Evolutionary conservation across 371 early-diverging fungal species (phyloP).

Genomic region (Zancudomyces culisetae): DNA sequence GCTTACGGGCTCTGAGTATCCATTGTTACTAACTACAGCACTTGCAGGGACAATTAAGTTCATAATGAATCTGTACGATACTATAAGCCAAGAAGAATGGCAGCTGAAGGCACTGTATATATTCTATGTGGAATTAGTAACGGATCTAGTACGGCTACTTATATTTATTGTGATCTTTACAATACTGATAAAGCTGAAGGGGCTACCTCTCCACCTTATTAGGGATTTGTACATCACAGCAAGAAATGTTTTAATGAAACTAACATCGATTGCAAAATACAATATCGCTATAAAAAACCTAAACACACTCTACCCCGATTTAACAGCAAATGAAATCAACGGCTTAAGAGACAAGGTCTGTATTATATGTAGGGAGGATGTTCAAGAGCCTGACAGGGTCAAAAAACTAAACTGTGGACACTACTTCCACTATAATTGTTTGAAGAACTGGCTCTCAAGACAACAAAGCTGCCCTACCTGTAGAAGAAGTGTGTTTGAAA

Average conservation of each 20-base stretch:
- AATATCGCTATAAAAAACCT: slow-evolving; percentile 84
- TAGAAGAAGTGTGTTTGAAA: slow-evolving; percentile 24
- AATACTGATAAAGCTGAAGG: slow-evolving; percentile 57
- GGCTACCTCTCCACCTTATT: slow-evolving; percentile 81
- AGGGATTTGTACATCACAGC: slow-evolving; percentile 88
- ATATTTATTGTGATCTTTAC: slow-evolving; percentile 73
- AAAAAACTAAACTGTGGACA: slow-evolving; percentile 61
- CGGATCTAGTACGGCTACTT: slow-evolving; percentile 72
- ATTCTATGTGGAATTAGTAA: slow-evolving; percentile 41
- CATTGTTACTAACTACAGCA: slow-evolving; percentile 55
- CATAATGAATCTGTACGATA: slow-evolving; percentile 62
- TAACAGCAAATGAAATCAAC: slow-evolving; percentile 59
- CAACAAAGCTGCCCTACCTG: slow-evolving; percentile 99
- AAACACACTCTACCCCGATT: slow-evolving; percentile 82
- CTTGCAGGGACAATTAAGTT: slow-evolving; percentile 61
- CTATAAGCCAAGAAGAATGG: slow-evolving; percentile 69
- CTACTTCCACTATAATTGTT: slow-evolving; percentile 92
- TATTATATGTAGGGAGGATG: slow-evolving; percentile 93
- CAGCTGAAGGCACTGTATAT: slow-evolving; percentile 80
- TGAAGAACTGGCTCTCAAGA: slow-evolving; percentile 94
- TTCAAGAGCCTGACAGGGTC: slow-evolving; percentile 27
- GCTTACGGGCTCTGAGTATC: slow-evolving; percentile 92
- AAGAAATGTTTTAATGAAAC: slow-evolving; percentile 69
- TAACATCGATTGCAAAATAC: slow-evolving; percentile 71
- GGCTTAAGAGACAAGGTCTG: slow-evolving; percentile 70